Evolutionary conservation across 352 stramenopile species (phyloP), one percentile per base, ranked within the genome.

Genomic region (Pythium rhizo-oryzae): DNA sequence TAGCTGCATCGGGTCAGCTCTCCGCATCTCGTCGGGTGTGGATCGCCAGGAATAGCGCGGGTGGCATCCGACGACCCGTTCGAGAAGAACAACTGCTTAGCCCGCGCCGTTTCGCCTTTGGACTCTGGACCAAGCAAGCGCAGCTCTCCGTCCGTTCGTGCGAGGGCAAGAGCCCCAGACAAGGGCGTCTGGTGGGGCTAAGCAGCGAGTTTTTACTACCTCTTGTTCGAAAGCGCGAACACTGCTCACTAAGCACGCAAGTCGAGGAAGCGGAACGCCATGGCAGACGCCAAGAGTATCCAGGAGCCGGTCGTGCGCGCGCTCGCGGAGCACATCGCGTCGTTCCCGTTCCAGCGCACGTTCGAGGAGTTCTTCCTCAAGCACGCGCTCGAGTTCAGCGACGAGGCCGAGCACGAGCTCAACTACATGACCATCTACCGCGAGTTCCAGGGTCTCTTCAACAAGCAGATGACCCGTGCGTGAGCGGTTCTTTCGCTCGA

Each of bases 281-380:
- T 74, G 63, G 67, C 46, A 8, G 66, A 72, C 52, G 66, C 62
- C n/a, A 72, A 72, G 54, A 68, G 66, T 49, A 91, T 92, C 46
- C 74, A 90, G 61, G 80, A 91, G 60, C 71, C 75, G 5, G 62
- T 87, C 24, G 75, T 92, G 39, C 79, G 81, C 16, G 66, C 80
- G 50, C 73, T 91, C 21, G 84, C 81, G 8, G 74, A 87, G 62
- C 84, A 85, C 69, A 92, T 92, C 59, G 77, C 82, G 43, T 81
- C 78, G 28, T 59, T 82, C 28, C 46, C 60, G 21, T 92, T 91
- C 77, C 84, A 92, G 70, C 71, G 77, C 25, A 71, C 77, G 53
- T 92, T 92, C 66, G 84, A 92, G 62, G 74, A 89, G 70, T 92
- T 92, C 50, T 92, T 92, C 52, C 71, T 92, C 53, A 76, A 89